Evolutionary conservation across 768 basidiomycete genomes (phyloP).

Genomic region (Podaxis sp.): DNA sequence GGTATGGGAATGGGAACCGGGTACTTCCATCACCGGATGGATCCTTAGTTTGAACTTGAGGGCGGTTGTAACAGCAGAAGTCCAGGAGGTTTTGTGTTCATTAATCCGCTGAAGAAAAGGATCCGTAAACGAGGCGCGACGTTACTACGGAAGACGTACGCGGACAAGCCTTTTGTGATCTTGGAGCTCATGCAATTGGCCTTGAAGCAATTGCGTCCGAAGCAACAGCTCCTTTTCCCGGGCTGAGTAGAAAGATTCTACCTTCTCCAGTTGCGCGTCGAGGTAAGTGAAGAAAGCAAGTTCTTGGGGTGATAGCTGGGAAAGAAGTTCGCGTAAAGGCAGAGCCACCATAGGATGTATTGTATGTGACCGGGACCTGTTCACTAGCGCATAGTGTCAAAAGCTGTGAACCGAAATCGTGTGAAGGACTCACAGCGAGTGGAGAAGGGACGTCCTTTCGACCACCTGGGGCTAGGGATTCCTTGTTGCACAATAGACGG

Average conservation of each 20-base stretch:
- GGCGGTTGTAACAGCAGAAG: slow-evolving; percentile 15
- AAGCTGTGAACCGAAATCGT: not conserved
- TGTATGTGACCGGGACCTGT: slow-evolving; percentile 6
- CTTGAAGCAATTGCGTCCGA: slow-evolving; percentile 48
- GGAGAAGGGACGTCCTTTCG: slow-evolving; percentile 9
- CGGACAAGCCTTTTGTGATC: slow-evolving; percentile 63
- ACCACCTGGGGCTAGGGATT: not conserved
- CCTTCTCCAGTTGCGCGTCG: slow-evolving; percentile 79
- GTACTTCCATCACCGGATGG: not conserved
- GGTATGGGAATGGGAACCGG: not conserved
- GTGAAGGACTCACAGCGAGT: slow-evolving; percentile 16
- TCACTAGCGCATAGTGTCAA: not conserved
- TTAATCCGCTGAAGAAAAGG: slow-evolving; percentile 19
- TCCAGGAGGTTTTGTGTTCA: slow-evolving; percentile 20
- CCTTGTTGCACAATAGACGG: slow-evolving; percentile 6
- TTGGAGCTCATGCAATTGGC: slow-evolving; percentile 73
- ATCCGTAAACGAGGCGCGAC: slow-evolving; percentile 1
- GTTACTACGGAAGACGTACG: slow-evolving; percentile 35
- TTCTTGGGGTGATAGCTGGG: slow-evolving; percentile 60
- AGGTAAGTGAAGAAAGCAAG: slow-evolving; percentile 73
- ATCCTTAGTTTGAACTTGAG: slow-evolving; percentile 16
- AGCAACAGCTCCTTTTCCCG: slow-evolving; percentile 63
- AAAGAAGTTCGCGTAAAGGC: slow-evolving; percentile 48
- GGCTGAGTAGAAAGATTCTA: slow-evolving; percentile 79
- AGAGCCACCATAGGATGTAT: slow-evolving; percentile 28